Evolutionary conservation across 306 rosid genomes (phyloP), one percentile per base, ranked within the genome.

Genomic region (Pyrus betulifolia): DNA sequence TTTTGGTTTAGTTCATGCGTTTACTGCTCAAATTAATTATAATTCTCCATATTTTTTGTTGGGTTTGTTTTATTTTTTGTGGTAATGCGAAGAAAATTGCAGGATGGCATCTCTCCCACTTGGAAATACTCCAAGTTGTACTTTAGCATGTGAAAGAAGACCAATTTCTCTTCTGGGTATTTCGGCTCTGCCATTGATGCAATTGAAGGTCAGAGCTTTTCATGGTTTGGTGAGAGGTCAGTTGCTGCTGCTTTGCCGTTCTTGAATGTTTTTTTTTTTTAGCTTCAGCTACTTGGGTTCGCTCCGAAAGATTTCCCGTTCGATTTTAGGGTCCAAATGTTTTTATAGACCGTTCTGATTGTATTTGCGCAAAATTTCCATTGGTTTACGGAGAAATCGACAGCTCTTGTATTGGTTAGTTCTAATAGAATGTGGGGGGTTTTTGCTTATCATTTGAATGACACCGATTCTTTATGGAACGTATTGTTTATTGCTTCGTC

Each of bases 101-200:
- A 86, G 88, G 73, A 90, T 90, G 96, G 81, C 87, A 49, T 67
- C 74, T 69, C 45, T 85, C 77, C 66, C 81, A 0, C 83, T 25
- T 73, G 90, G 83, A 74, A 79, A 69, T 67, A 23, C 68, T 65
- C 72, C 79, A 55, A 79, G 70, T 87, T 84, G 81, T 82, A 74
- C 74, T 82, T 8, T 85, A 33, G 82, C 81, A 66, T 57, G 74
- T 51, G 83, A 74, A 78, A 82, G 80, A 25, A 74, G 82, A 51
- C 78, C 83, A 17, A 75, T 59, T 72, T 76, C 86, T n/a, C 49
- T 69, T 54, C 33, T 57, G 78, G 87, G 83, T 40, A 69, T 81
- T 71, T 79, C 89, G 45, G 79, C 90, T 84, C 74, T 84, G 75
- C 88, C 97, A 72, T 75, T 61, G 74, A 69, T 82, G 59, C 86